Conservation (phyloP, 129 eudicot species). For the Flaveria bidentis region DNA sequence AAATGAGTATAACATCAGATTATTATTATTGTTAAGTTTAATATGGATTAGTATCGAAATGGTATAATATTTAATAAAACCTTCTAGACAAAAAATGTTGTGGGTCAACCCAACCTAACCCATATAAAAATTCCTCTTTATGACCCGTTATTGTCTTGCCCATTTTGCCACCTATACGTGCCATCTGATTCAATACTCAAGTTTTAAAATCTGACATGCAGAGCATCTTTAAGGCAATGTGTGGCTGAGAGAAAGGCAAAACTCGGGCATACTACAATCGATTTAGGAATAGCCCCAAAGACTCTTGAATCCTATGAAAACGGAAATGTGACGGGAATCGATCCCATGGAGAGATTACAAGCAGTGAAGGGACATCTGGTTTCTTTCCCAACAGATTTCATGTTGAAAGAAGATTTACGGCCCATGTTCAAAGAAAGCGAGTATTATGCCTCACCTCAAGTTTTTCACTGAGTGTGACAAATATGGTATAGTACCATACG, state of each 20-base stretch:
- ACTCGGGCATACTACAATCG: slow-evolving; percentile 80
- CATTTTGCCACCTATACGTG: not conserved
- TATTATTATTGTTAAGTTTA: not conserved
- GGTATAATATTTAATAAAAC: not conserved
- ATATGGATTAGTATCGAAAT: not conserved
- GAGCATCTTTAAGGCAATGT: slow-evolving; percentile 80
- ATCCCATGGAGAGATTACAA: slow-evolving; percentile 80
- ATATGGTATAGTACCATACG: not conserved
- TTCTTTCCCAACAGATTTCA: slow-evolving; percentile 85
- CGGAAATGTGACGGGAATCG: slow-evolving; percentile 61
- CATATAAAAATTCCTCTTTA: not conserved
- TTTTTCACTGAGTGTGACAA: slow-evolving; percentile 60
- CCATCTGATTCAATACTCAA: not conserved
- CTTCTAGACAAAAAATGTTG: not conserved
- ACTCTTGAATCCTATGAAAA: slow-evolving; percentile 74
- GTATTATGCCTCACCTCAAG: slow-evolving; percentile 97
- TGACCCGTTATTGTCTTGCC: not conserved
- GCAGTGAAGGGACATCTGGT: slow-evolving; percentile 93
- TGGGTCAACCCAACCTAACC: not conserved
- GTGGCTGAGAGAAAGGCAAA: slow-evolving; percentile 74
- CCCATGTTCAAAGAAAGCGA: slow-evolving; percentile 97
- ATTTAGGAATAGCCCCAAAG: slow-evolving; percentile 81
- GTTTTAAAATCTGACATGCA: slow-evolving; percentile 32
- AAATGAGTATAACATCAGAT: not conserved
- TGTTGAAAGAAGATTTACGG: slow-evolving; percentile 91